These are phyloP conservation scores for Candida jianshihensis DNA, from an alignment of 805 yeast genomes.

Conservation along the genomic window DNA sequence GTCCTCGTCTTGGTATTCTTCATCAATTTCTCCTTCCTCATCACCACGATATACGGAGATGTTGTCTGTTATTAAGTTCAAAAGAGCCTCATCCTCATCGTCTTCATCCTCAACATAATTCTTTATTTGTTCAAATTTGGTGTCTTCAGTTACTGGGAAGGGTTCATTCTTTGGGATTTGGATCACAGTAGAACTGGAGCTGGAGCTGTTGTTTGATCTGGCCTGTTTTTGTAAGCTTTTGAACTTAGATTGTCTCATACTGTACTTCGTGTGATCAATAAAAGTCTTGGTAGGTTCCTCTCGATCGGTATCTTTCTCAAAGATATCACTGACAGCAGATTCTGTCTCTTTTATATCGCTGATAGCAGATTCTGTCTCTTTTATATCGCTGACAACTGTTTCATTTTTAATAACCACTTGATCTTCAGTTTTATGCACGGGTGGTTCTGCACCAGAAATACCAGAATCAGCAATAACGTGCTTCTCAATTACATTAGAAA, in stretches of 20 bases:
- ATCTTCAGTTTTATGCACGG: too few species aligned
- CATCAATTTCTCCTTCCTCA: slow-evolving; percentile 21
- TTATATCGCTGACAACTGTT: neutral
- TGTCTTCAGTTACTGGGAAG: slow-evolving; percentile 1
- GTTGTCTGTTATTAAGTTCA: slow-evolving; percentile 14
- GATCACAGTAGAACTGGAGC: neutral
- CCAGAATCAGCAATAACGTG: too few species aligned
- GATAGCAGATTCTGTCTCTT: neutral
- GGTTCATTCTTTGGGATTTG: neutral
- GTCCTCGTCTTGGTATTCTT: slow-evolving; percentile 29
- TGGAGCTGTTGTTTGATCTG: neutral
- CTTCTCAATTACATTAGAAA: too few species aligned
- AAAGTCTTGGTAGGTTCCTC: too few species aligned
- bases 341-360: slow-evolving; percentile 5
- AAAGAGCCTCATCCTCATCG: slow-evolving; percentile 16
- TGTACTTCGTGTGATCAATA: too few species aligned
- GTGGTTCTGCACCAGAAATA: too few species aligned
- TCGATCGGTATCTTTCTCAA: slow-evolving; percentile 9
- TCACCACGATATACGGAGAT: slow-evolving; percentile 17
- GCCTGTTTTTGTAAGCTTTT: slow-evolving; percentile 11
- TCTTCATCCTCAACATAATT: slow-evolving; percentile 12
- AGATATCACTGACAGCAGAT: slow-evolving; percentile 4
- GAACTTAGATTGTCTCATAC: slow-evolving; percentile 28
- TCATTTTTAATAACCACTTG: too few species aligned
- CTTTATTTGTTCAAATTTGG: slow-evolving; percentile 10